phyloP scores from a whole-genome alignment of 176 grass and related monocot genomes.

The Oryza punctata region DNA sequence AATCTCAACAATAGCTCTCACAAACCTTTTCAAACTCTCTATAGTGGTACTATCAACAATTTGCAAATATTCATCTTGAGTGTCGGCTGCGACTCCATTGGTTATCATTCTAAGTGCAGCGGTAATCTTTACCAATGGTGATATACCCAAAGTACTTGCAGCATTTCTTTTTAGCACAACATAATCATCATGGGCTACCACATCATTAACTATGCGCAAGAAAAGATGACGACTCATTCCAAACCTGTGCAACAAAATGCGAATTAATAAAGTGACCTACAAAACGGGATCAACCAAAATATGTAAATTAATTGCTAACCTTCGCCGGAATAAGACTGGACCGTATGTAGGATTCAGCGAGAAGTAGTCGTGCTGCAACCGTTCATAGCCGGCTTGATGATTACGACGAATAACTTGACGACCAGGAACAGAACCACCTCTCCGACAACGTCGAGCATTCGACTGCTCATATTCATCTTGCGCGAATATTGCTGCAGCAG shows the following conservation, averaged over 20 bases:
- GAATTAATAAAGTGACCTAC: neutral
- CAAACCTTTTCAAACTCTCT: too few species aligned
- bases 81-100: too few species aligned
- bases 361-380: neutral
- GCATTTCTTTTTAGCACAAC: neutral
- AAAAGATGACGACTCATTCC: too few species aligned
- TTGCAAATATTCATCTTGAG: too few species aligned
- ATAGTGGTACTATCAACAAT: too few species aligned
- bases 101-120: too few species aligned
- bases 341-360: neutral
- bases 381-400: neutral
- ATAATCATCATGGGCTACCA: neutral
- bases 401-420: neutral
- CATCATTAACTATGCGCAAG: neutral
- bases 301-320: neutral
- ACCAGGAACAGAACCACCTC: neutral
- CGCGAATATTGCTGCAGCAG: neutral
- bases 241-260: too few species aligned
- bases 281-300: neutral
- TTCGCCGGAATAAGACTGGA: neutral
- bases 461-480: neutral
- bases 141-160: too few species aligned
- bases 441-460: neutral
- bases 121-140: too few species aligned
- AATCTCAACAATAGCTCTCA: too few species aligned